Conservation (phyloP, 164 flowering plant species). For the Protea cynaroides region DNA sequence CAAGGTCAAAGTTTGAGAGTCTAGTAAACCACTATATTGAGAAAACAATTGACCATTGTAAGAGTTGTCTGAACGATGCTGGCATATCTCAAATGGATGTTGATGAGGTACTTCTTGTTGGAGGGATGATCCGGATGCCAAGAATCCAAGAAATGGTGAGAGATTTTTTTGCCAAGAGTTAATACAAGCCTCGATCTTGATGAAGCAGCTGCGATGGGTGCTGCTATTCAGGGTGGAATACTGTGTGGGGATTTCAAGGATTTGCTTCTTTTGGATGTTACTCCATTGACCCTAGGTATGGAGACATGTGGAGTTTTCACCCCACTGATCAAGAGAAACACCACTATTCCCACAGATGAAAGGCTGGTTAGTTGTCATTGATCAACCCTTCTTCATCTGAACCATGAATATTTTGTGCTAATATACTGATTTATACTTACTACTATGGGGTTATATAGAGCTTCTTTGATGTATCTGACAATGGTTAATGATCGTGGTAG, state of each 20-base stretch:
- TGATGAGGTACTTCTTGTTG: constrained; percentile 72
- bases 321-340: constrained; percentile 54
- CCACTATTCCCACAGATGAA: constrained; percentile 63
- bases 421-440: too few relatives aligned
- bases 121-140: constrained; percentile 75
- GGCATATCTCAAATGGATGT: constrained; percentile 47
- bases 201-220: constrained; percentile 80
- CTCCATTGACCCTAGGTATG: constrained; percentile 64
- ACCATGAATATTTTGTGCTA: too few relatives aligned
- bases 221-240: constrained; percentile 75
- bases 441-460: too few relatives aligned
- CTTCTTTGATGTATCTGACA: too few relatives aligned
- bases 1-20: constrained; percentile 61
- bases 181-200: constrained; percentile 74
- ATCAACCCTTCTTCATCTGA: too few relatives aligned
- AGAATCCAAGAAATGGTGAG: constrained; percentile 60
- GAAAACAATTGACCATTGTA: constrained; percentile 52
- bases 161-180: constrained; percentile 57
- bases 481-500: too few relatives aligned
- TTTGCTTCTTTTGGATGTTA: constrained; percentile 62
- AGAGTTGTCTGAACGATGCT: constrained; percentile 68
- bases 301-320: constrained; percentile 73
- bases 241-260: constrained; percentile 72
- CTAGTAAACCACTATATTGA: constrained; percentile 51
- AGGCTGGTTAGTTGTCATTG: constrained; percentile 35